Conservation (phyloP, 2,329 filamentous ascomycete species). For the Gnomoniopsis smithogilvyi region DNA sequence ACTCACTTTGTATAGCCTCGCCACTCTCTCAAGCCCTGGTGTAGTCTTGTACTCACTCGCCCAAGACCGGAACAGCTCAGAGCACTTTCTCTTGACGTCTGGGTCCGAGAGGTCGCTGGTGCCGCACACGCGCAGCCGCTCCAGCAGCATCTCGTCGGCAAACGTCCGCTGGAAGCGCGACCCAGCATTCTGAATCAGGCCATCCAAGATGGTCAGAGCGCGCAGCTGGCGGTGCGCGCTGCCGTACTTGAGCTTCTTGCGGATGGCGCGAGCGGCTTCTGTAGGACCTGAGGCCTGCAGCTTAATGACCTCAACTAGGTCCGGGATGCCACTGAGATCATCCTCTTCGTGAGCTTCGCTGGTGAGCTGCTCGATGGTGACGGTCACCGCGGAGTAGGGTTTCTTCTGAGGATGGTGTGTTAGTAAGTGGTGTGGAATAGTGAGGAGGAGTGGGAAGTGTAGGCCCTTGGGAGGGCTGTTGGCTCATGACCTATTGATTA, state of each 20-base stretch:
- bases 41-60: conserved; percentile 75
- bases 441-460: background rate
- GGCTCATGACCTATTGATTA: background rate
- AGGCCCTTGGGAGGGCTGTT: background rate
- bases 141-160: conserved; percentile 85
- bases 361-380: conserved; percentile 86
- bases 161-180: conserved; percentile 82
- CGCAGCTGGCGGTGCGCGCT: conserved; percentile 89
- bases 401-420: conserved; percentile 57
- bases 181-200: conserved; percentile 91
- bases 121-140: conserved; percentile 83
- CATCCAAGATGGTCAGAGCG: conserved; percentile 84
- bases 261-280: conserved; percentile 86
- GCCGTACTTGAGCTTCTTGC: conserved; percentile 99
- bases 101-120: conserved; percentile 81
- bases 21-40: conserved; percentile 75
- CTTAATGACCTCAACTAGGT: conserved; percentile 90
- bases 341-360: conserved; percentile 88
- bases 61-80: conserved; percentile 84
- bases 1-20: conserved; percentile 63
- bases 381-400: conserved; percentile 90
- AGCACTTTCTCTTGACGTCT: conserved; percentile 84
- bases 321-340: conserved; percentile 85
- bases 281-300: conserved; percentile 82
- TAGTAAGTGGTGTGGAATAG: background rate